Evolutionary conservation across 352 stramenopile genomes (phyloP), one percentile per base, ranked within the genome.

Genomic region (Halophytophthora batemanensis): DNA sequence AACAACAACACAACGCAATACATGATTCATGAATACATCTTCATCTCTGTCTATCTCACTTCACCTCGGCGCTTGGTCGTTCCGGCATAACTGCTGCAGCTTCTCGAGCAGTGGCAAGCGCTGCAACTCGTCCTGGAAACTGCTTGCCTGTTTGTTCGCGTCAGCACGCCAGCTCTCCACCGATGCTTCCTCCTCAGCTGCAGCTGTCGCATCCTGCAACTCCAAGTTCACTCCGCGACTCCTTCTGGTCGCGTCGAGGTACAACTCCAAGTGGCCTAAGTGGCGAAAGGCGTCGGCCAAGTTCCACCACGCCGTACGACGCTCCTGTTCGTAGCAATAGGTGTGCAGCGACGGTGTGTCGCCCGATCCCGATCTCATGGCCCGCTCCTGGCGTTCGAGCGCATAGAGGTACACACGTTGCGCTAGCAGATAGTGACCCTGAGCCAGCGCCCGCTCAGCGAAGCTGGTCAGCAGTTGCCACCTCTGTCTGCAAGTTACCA

Each of bases 241-340:
- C 17, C 69, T 68, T 12, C 42, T 46, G 8, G 44, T 62, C 11
- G 66, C 75, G 18, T 74, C 66, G 0, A 86, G 45, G 36, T 82
- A 86, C 42, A 82, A 45, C 10, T 84, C 75, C 6, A 86, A 14
- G 15, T 71, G 59, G 0, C 75, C 75, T 17, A 91, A 47, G 41
- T 88, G 80, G 0, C 74, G 74, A 55, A 88, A 85, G 6, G 66
- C 53, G 52, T 91, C 77, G 2, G 69, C 69, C n/a, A 91, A 63
- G 17, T 43, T 58, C 63, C 75, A 76, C 77, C 77, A 91, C 23
- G 65, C 58, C 3, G 40, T 43, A 13, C 53, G 59, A 15, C 39
- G 40, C 28, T 74, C 64, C 11, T 46, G 22, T 8, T 52, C 22
- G 21, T 45, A 48, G 3, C n/a, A 8, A n/a, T 19, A 34, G 10